Evolutionary conservation across 495 filamentous ascomycete species (phyloP), one percentile per base, ranked within the genome.

Genomic region (Sordaria brevicollis): DNA sequence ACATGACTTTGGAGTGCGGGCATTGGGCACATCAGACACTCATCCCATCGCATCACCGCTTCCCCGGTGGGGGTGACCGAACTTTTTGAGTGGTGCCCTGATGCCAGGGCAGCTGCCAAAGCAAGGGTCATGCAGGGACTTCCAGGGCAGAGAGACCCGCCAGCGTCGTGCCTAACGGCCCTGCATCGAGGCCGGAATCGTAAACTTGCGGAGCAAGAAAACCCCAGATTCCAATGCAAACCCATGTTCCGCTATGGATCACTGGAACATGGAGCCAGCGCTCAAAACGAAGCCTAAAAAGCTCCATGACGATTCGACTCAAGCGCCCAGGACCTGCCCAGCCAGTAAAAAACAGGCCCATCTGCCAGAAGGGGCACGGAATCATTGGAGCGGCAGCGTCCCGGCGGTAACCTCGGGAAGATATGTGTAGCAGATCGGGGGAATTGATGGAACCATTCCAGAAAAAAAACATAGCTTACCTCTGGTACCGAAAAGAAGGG

Each of bases 401-500:
- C 21, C 31, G 65, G 19, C 31, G 31, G 10, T 2, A 37, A 66
- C 17, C 11, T 37, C 31, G 31, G 65, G 21, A 13, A 34, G 15
- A 66, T 36, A 9, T 39, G 17, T 25, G 65, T 15, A 34, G 35
- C n/a, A n/a, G 65, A 65, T 19, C 37, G 49, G 31, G 35, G 29
- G 25, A 19, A 38, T 39, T 25, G 62, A 69, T 35, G 2, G 35
- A 49, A 43, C 70, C 0, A 35, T 54, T 34, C 5, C 25, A 41
- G n/a, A 69, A 71, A 5, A n/a, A 29, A 10, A 67, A 41, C n/a
- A 36, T 35, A 35, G 69, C 71, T 33, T 57, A 72, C 71, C 49
- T 57, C 65, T 72, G 35, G 25, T 62, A 33, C 65, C 68, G 41
- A 72, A 68, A n/a, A 72, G 71, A n/a, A 70, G 68, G 19, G 34